These are phyloP conservation scores for Pseudogymnoascus sp. DNA, from an alignment of 2,329 filamentous ascomycete genomes.

Conservation along the genomic window DNA sequence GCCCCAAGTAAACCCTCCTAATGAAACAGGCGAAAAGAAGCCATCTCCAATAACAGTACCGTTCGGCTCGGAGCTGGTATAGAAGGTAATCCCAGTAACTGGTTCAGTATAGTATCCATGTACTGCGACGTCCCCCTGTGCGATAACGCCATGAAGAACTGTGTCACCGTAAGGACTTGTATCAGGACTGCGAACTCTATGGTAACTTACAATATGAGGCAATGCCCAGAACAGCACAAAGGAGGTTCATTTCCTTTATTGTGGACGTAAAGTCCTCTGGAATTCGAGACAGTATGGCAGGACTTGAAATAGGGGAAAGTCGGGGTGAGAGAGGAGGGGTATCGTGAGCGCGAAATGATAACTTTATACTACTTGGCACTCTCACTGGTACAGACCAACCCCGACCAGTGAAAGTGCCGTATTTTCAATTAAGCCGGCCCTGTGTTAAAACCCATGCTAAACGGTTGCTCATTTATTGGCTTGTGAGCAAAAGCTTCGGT, in stretches of 20 bases:
- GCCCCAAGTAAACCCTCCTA: slow-evolving; percentile 43
- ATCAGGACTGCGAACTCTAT: background rate
- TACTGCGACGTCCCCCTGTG: slow-evolving; percentile 24
- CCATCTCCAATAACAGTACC: slow-evolving; percentile 29
- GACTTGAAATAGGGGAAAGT: too few relatives aligned
- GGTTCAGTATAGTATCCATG: slow-evolving; percentile 34
- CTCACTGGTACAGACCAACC: too few relatives aligned
- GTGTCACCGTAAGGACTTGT: slow-evolving; percentile 9
- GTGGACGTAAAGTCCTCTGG: slow-evolving; percentile 14
- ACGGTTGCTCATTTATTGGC: too few relatives aligned
- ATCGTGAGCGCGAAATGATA: too few relatives aligned
- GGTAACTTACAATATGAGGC: slow-evolving; percentile 19
- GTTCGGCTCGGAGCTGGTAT: slow-evolving; percentile 38
- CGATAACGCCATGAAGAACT: slow-evolving; percentile 18
- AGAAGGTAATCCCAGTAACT: slow-evolving; percentile 45
- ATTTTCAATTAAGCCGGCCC: too few relatives aligned
- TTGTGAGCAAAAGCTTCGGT: too few relatives aligned
- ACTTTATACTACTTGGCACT: too few relatives aligned
- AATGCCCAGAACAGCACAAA: slow-evolving; percentile 18
- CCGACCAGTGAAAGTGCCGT: too few relatives aligned
- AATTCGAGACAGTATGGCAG: too few relatives aligned
- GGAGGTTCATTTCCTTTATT: slow-evolving; percentile 21
- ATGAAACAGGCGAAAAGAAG: slow-evolving; percentile 20
- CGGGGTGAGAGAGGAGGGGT: too few relatives aligned
- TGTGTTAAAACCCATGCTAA: too few relatives aligned